Percentiles rank a stretch among this genome's conserved stretches.
Conservation (phyloP, 495 filamentous ascomycete species). For the Rhizodiscina lignyota region DNA sequence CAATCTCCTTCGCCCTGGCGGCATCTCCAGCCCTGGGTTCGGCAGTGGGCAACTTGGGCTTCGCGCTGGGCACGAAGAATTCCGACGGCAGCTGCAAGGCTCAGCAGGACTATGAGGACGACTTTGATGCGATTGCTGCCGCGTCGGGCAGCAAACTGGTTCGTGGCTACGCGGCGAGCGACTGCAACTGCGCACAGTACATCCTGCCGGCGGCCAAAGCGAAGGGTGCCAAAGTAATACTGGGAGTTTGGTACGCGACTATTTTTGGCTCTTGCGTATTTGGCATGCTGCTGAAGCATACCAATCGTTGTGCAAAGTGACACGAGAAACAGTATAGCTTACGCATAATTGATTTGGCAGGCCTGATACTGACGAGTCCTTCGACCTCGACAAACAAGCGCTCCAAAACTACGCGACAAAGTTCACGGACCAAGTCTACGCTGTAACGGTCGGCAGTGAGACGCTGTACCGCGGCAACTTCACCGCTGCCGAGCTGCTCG, state of each 20-base stretch:
- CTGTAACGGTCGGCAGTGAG: conserved; percentile 67
- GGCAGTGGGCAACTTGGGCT: conserved; percentile 31
- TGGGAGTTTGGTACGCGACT: conserved; percentile 53
- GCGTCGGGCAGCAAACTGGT: conserved; percentile 34
- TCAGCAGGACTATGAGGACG: conserved; percentile 43
- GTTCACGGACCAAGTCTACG: conserved; percentile 47
- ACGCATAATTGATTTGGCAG: conserved; percentile 26
- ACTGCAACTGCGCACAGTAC: conserved; percentile 49
- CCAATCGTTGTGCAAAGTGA: too few species aligned
- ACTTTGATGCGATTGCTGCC: conserved; percentile 43
- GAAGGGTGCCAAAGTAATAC: conserved; percentile 56
- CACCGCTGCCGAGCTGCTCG: conserved; percentile 42
- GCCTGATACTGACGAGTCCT: conserved; percentile 52
- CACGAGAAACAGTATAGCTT: too few species aligned
- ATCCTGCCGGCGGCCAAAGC: conserved; percentile 56
- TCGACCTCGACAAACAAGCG: conserved; percentile 42
- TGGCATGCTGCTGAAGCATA: too few species aligned
- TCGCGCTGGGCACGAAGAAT: conserved; percentile 37
- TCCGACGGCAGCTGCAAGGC: conserved; percentile 47
- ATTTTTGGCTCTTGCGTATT: too few species aligned
- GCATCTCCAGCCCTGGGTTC: conserved; percentile 24
- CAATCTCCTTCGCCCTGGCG: conserved; percentile 21
- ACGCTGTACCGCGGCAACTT: conserved; percentile 58
- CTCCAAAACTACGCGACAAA: conserved; percentile 29
- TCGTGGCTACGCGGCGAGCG: conserved; percentile 51